Base-by-base conservation (phyloP, 2,329 filamentous ascomycete genomes). In the Fusarium sp. region DNA sequence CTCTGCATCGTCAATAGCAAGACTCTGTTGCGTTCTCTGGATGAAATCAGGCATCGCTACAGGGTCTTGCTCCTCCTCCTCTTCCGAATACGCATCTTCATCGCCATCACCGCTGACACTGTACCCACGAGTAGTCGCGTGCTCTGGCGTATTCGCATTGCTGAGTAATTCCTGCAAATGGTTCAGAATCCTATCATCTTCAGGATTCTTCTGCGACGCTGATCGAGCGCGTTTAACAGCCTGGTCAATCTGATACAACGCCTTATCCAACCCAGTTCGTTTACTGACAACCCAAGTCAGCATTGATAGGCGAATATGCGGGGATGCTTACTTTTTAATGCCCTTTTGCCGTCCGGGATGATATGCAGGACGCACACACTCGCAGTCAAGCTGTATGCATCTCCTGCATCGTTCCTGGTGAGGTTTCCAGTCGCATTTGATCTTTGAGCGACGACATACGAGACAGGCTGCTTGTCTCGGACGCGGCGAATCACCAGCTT, bases 321-420 rank as follows among this genome's bases (percentile, higher is more conserved):
- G 7, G n/a, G 6, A 44, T 18, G 73, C 84, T 81, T 81, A 92
- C 92, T 94, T 94, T 80, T 93, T 94, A 67, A 93, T 91, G 27
- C 92, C 92, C 77, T 93, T 93, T 77, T 93, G 91, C 54, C 92
- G 85, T 12, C 92, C 92, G 7, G 93, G 87, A 69, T 93, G 91
- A 77, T 93, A 93, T n/a, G 88, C 88, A n/a, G 87, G 91, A 5
- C 92, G 89, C 10, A 92, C 83, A 78, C 92, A 94, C 65, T 93
- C 89, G 18, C 82, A 78, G 38, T 86, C 84, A 12, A 87, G 82
- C 75, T 89, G 86, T 59, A 84, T 82, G 78, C 91, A 93, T 79
- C 89, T 86, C 72, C 89, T 89, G 78, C 91, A 93, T 31, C 85
- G 83, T 25, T 82, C 76, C 65, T 87, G 84, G 45, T 84, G 84